phyloP scores from a whole-genome alignment of 352 stramenopile species.

The Phytophthora uliginosa region DNA sequence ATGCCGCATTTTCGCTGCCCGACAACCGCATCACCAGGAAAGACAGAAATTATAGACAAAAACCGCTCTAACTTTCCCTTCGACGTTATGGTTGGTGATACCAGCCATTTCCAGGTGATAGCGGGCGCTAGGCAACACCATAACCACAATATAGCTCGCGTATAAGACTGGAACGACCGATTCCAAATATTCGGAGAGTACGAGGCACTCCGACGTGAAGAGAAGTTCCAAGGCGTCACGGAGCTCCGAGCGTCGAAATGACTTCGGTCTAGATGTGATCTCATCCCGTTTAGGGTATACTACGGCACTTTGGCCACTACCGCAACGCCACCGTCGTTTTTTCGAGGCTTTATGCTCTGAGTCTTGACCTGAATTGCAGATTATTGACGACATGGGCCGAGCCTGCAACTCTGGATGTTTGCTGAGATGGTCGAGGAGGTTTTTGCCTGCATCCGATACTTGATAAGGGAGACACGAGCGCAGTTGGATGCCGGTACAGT shows the following conservation, averaged over 20 bases:
- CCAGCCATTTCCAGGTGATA: constrained; percentile 38
- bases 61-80: background rate
- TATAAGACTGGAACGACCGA: constrained; percentile 38
- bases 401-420: background rate
- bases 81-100: constrained; percentile 5
- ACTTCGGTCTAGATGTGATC: background rate
- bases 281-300: no score
- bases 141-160: constrained; percentile 11
- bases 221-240: constrained; percentile 12
- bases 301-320: background rate
- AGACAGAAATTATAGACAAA: background rate
- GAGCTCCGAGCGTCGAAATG: background rate
- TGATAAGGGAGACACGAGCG: constrained; percentile 7
- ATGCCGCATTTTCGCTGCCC: constrained; percentile 10
- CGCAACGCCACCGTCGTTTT: background rate
- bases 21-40: background rate
- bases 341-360: background rate
- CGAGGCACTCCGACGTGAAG: constrained; percentile 39
- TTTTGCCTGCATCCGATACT: background rate
- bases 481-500: background rate
- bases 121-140: constrained; percentile 27
- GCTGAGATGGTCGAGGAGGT: background rate
- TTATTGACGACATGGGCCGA: background rate
- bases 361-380: background rate
- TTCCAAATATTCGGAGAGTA: constrained; percentile 40